Conservation (phyloP, 257 asterid genomes). For the Mitragyna speciosa region DNA sequence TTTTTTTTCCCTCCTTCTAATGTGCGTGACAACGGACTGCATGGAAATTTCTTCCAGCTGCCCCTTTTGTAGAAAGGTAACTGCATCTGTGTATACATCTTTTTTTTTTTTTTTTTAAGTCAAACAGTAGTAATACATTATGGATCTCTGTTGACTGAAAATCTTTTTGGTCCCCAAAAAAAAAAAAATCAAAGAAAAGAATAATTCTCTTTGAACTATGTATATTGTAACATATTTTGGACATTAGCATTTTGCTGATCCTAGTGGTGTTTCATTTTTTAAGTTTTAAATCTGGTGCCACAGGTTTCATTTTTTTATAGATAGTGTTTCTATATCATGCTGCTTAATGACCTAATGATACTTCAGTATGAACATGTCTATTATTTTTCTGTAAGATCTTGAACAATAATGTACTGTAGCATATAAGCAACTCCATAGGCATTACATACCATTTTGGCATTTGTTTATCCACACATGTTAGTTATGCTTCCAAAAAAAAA, state of each 20-base stretch:
- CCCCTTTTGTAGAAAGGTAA: slow-evolving; percentile 95
- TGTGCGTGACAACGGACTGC: slow-evolving; percentile 40
- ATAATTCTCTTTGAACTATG: neutral
- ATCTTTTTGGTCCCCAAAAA: neutral
- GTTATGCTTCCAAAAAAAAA: neutral
- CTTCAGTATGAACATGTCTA: no score
- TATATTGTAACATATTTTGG: neutral
- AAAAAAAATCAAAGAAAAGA: neutral
- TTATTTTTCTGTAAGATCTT: no score
- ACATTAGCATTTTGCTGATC: no score
- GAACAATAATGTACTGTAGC: no score
- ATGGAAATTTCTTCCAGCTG: slow-evolving; percentile 66
- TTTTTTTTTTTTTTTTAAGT: neutral
- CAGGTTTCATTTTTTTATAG: no score
- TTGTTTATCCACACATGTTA: slow-evolving; percentile 1
- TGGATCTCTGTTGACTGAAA: neutral
- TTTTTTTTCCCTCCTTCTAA: slow-evolving; percentile 34
- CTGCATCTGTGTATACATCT: neutral
- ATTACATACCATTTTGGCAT: neutral
- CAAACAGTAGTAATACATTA: no score
- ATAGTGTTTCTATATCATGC: no score
- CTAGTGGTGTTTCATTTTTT: no score
- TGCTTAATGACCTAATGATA: no score
- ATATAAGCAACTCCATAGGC: neutral
- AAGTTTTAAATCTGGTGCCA: no score